These are phyloP conservation scores for Ogataea siamensis DNA, from an alignment of 805 yeast genomes.

Conservation along the genomic window DNA sequence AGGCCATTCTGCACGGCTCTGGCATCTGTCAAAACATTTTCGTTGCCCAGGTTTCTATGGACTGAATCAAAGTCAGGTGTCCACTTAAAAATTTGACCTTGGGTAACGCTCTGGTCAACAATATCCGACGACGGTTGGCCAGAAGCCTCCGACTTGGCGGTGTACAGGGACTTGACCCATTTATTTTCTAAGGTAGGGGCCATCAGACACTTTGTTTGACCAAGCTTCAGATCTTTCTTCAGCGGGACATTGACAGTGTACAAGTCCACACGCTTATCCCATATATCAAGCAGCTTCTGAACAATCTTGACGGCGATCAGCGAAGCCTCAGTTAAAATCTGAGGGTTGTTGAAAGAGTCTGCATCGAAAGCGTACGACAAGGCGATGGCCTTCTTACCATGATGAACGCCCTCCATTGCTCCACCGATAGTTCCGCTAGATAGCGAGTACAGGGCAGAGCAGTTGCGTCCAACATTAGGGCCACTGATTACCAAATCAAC, in stretches of 20 bases:
- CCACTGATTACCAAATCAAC: conserved; percentile 90
- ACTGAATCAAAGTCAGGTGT: conserved; percentile 74
- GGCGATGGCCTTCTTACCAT: conserved; percentile 71
- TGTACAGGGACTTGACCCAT: conserved; percentile 52
- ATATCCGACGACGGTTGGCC: conserved; percentile 36
- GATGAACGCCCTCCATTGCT: conserved; percentile 87
- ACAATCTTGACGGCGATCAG: conserved; percentile 63
- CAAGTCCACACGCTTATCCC: conserved; percentile 62
- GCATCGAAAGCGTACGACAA: conserved; percentile 78
- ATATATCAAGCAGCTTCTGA: conserved; percentile 52
- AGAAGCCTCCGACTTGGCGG: conserved; percentile 11
- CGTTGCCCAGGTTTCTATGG: conserved; percentile 47
- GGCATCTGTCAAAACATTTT: conserved; percentile 59
- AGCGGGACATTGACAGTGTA: conserved; percentile 87
- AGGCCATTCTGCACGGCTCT: conserved; percentile 63
- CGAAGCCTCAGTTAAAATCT: conserved; percentile 62
- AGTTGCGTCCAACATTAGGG: conserved; percentile 93
- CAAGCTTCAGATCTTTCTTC: conserved; percentile 46
- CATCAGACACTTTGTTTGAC: conserved; percentile 59
- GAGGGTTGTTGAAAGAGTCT: conserved; percentile 44
- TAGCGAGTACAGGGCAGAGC: conserved; percentile 82
- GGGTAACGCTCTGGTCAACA: conserved; percentile 43
- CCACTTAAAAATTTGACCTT: conserved; percentile 67
- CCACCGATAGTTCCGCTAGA: conserved; percentile 97
- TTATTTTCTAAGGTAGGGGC: conserved; percentile 79